A percentile compares a stretch with the other conserved stretches of the same genome.
Conservation (phyloP, 2,329 filamentous ascomycete species). For the Penicillium expansum region DNA sequence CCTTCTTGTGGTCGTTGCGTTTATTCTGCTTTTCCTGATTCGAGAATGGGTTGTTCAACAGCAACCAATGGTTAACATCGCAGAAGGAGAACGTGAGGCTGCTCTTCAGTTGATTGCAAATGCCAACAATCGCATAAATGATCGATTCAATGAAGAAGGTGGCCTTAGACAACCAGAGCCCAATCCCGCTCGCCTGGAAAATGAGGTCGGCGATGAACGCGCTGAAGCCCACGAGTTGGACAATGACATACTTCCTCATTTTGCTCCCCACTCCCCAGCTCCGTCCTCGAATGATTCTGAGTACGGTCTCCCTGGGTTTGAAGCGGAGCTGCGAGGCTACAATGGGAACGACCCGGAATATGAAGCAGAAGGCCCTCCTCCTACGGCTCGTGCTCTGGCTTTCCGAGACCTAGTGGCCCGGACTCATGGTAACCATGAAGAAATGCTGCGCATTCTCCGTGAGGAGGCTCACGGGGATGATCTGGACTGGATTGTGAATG, state of each 20-base stretch:
- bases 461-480: constrained; percentile 59
- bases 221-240: constrained; percentile 9
- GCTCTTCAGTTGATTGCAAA: constrained; percentile 48
- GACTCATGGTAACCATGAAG: constrained; percentile 58
- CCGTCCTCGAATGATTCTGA: constrained; percentile 20
- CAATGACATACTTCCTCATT: constrained; percentile 1
- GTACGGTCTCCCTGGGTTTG: constrained; percentile 12
- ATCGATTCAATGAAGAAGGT: constrained; percentile 25
- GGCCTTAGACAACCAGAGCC: constrained; percentile 12
- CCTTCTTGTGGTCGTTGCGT: constrained; percentile 82
- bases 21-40: constrained; percentile 95
- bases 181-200: constrained; percentile 9
- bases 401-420: constrained; percentile 57
- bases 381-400: constrained; percentile 44
- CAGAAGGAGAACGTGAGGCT: constrained; percentile 53
- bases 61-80: constrained; percentile 86
- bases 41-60: constrained; percentile 98
- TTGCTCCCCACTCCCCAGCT: constrained; percentile 15
- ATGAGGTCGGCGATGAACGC: constrained; percentile 4
- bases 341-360: not conserved
- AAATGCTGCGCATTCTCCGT: constrained; percentile 60
- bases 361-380: not conserved
- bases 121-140: constrained; percentile 21
- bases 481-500: constrained; percentile 58
- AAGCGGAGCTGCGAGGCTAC: not conserved